Evolutionary conservation across 192 early-diverging fungal genomes (phyloP), one percentile per base, ranked within the genome.

Genomic region (Geranomyces variabilis): DNA sequence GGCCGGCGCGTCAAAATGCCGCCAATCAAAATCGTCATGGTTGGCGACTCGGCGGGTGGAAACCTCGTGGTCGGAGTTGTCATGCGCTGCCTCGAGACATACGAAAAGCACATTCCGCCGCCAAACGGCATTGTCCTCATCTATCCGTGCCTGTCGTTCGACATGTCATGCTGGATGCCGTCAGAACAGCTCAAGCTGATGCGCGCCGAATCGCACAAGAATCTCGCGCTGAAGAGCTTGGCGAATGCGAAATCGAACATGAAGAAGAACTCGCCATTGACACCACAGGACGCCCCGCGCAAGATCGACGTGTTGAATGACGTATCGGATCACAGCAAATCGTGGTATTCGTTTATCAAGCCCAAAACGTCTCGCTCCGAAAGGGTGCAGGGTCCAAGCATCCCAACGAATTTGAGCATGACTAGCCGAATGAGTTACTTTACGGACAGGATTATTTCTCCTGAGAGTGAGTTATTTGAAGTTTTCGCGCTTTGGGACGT

Each of bases 41-140:
- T 85, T 21, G 96, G 96, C 63, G 96, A 99, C 73, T 96, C 94
- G 48, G 96, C 96, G 92, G 96, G 96, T n/a, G 96, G 93, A 31
- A 98, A 96, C 69, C 77, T 98, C 22, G 84, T 87, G 1, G 80
- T 92, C 4, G 85, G 91, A 0, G 84, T 93, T 1, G 90, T 90
- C 51, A 86, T 93, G 71, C 92, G 93, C 66, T 89, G 91, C 59
- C 79, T 96, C 31, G 93, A 93, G 68, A 71, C 74, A 12, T 75
- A 80, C 14, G 81, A 77, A 36, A 80, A 71, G 36, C 74, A 64
- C 1, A 75, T 96, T 28, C 90, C 87, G 0, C 65, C 79, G 28
- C 96, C 96, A 10, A 80, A 78, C 7, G 93, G 90, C 9, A 69
- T 99, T 13, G 74, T 99, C 19, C 82, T 96, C 63, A 86, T 93